Conservation (phyloP, 345 rosid genomes). For the Sapria himalayana region DNA sequence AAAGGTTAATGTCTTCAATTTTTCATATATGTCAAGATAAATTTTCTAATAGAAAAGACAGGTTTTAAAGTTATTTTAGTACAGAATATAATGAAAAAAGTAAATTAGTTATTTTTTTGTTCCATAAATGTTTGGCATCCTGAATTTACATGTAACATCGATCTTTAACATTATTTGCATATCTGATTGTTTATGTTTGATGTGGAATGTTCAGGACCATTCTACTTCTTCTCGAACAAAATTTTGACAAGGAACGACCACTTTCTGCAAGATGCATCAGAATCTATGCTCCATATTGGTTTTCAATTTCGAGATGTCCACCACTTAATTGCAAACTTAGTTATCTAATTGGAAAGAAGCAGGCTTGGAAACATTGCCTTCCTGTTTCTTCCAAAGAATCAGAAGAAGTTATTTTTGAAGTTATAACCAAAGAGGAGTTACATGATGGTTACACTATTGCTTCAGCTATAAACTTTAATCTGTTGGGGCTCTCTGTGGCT, state of each 20-base stretch:
- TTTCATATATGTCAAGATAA: too few relatives aligned
- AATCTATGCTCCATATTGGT: conserved; percentile 85
- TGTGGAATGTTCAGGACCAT: conserved; percentile 39
- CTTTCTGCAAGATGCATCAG: conserved; percentile 38
- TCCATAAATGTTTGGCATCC: too few relatives aligned
- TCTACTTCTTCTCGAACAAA: conserved; percentile 71
- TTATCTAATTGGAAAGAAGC: conserved; percentile 31
- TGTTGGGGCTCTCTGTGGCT: conserved; percentile 47
- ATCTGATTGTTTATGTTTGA: too few relatives aligned
- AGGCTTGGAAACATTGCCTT: conserved; percentile 23
- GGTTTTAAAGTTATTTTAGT: too few relatives aligned
- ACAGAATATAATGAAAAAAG: too few relatives aligned
- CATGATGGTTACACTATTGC: conserved; percentile 75
- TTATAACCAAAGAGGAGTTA: conserved; percentile 66
- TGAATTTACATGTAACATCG: too few relatives aligned
- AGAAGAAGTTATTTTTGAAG: conserved; percentile 21
- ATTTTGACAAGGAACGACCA: conserved; percentile 37
- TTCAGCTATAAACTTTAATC: conserved; percentile 67
- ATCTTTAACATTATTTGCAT: too few relatives aligned
- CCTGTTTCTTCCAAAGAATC: conserved; percentile 32
- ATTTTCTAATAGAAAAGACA: too few relatives aligned
- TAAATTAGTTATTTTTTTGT: too few relatives aligned
- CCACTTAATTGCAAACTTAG: conserved; percentile 46
- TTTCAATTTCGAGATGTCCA: conserved; percentile 71
- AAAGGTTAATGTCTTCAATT: too few relatives aligned